Conservation (phyloP, 306 rosid genomes). For the Prinsepia uniflora region DNA sequence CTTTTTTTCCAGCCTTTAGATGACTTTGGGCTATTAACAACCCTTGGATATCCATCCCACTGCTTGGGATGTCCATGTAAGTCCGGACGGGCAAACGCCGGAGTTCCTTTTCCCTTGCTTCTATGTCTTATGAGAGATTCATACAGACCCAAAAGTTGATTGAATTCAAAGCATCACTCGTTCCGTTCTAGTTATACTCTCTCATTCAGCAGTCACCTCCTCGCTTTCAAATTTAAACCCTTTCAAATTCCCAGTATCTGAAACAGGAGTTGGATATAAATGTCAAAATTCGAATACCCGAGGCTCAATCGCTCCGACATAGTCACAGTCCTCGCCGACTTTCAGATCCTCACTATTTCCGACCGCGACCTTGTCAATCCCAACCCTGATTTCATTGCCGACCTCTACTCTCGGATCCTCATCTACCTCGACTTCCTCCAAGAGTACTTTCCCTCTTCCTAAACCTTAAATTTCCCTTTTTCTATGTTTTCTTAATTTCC, state of each 20-base stretch:
- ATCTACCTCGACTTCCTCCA: slow-evolving; percentile 44
- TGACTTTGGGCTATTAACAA: too few relatives aligned
- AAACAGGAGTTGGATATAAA: not conserved
- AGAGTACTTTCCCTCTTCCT: slow-evolving; percentile 31
- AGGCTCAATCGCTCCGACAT: slow-evolving; percentile 53
- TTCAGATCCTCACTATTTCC: slow-evolving; percentile 49
- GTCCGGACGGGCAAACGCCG: too few relatives aligned
- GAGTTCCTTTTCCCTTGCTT: too few relatives aligned
- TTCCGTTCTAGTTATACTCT: too few relatives aligned
- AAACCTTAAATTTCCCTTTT: not conserved
- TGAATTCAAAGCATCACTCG: too few relatives aligned
- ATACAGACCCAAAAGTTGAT: too few relatives aligned
- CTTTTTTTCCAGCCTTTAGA: too few relatives aligned
- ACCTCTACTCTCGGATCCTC: slow-evolving; percentile 60
- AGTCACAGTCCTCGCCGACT: slow-evolving; percentile 26
- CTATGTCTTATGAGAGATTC: too few relatives aligned
- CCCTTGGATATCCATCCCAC: too few relatives aligned
- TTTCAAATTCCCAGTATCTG: not conserved
- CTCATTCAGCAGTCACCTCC: too few relatives aligned
- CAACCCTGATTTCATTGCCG: slow-evolving; percentile 39
- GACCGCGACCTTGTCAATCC: slow-evolving; percentile 59
- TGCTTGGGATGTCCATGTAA: too few relatives aligned
- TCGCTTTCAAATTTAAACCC: too few relatives aligned
- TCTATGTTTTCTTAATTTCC: not conserved
- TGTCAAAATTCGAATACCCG: slow-evolving; percentile 70